These are phyloP conservation scores for Breviolum minutum DNA, from an alignment of 73 alveolate genomes.

Conservation along the genomic window DNA sequence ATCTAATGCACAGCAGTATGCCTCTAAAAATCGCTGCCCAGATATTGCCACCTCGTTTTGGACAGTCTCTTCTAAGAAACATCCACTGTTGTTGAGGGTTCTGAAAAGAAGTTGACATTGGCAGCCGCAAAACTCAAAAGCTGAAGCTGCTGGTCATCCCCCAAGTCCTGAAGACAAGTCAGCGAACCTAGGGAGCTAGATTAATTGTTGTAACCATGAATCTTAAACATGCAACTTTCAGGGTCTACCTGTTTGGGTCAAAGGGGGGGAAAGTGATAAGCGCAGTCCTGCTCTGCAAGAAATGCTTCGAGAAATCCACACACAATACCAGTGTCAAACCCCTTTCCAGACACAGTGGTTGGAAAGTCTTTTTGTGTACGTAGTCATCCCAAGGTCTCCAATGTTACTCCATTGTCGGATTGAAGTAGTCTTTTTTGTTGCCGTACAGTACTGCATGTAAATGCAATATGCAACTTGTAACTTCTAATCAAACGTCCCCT, in stretches of 20 bases:
- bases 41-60: not conserved
- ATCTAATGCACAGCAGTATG: not conserved
- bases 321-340: constrained; percentile 2
- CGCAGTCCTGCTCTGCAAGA: not conserved
- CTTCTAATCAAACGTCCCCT: not conserved
- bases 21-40: not conserved
- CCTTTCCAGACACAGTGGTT: not conserved
- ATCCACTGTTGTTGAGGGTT: not conserved
- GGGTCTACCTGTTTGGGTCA: too few relatives aligned
- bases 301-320: not conserved
- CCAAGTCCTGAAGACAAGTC: too few relatives aligned
- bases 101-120: not conserved
- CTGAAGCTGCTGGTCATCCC: too few relatives aligned
- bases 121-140: not conserved
- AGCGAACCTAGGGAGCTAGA: too few relatives aligned
- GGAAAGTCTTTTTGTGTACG: not conserved
- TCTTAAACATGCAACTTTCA: too few relatives aligned
- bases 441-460: not conserved
- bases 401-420: not conserved
- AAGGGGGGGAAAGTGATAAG: too few relatives aligned
- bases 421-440: not conserved
- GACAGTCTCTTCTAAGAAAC: not conserved
- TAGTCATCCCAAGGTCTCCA: not conserved
- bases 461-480: not conserved
- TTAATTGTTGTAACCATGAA: too few relatives aligned